These are phyloP conservation scores for Fusarium napiforme DNA, from an alignment of 2,329 filamentous ascomycete species.

Conservation along the genomic window DNA sequence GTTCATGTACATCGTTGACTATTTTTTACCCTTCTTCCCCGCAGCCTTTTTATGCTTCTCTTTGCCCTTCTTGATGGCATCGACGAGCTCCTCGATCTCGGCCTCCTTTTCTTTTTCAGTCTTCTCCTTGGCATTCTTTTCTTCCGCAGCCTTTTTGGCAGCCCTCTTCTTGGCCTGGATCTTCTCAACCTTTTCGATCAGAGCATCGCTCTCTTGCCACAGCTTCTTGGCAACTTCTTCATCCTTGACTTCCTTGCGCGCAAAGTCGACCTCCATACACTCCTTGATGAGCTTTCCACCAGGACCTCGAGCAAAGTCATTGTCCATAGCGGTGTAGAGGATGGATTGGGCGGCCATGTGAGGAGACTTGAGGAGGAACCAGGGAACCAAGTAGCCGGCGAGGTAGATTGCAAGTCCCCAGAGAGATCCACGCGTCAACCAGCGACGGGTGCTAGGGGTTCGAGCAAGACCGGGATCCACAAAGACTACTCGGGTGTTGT, in stretches of 20 bases:
- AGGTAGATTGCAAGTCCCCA: constrained; percentile 83
- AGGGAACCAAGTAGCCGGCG: constrained; percentile 80
- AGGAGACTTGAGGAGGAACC: constrained; percentile 88
- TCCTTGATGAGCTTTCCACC: constrained; percentile 88
- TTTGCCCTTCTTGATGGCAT: constrained; percentile 58
- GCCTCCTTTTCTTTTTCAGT: constrained; percentile 48
- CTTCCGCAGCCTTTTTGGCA: constrained; percentile 52
- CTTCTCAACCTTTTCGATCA: constrained; percentile 78
- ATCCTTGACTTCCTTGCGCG: constrained; percentile 79
- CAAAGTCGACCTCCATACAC: constrained; percentile 79
- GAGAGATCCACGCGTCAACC: constrained; percentile 86
- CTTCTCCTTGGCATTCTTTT: constrained; percentile 50
- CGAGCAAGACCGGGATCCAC: constrained; percentile 87
- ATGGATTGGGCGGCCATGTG: constrained; percentile 87
- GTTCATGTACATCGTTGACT: constrained; percentile 28
- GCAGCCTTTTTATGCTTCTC: constrained; percentile 43
- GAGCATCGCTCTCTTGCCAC: constrained; percentile 88
- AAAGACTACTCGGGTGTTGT: constrained; percentile 84
- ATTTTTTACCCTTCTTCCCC: constrained; percentile 42
- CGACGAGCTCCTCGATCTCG: constrained; percentile 53
- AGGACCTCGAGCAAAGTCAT: constrained; percentile 68
- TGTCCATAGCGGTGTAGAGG: constrained; percentile 86
- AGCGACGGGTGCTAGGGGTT: constrained; percentile 87
- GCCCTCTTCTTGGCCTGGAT: constrained; percentile 72
- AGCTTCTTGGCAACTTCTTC: constrained; percentile 84